These are phyloP conservation scores for Sporothrix brunneoviolacea DNA, from an alignment of 2,329 filamentous ascomycete species.

Conservation along the genomic window DNA sequence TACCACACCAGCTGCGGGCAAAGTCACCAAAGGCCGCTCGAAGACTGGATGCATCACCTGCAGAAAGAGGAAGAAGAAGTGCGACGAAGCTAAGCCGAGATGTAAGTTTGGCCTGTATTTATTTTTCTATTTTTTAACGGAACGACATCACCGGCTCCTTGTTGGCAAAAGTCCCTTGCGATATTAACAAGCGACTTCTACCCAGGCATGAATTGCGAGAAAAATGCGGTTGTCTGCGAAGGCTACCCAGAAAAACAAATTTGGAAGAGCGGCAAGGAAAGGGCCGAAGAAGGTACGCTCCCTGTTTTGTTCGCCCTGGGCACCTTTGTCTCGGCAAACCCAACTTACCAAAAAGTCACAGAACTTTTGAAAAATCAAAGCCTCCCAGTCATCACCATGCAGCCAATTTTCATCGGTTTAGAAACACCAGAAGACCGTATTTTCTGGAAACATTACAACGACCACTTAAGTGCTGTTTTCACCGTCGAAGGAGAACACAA, in stretches of 20 bases:
- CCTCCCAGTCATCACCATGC: slow-evolving; percentile 49
- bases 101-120: slow-evolving; percentile 40
- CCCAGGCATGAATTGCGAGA: slow-evolving; percentile 80
- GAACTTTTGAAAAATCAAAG: slow-evolving; percentile 44
- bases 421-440: slow-evolving; percentile 73
- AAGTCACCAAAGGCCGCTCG: slow-evolving; percentile 69
- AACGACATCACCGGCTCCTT: too few relatives aligned
- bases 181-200: background rate
- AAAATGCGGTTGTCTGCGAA: slow-evolving; percentile 87
- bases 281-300: slow-evolving; percentile 56
- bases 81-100: slow-evolving; percentile 60
- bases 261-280: slow-evolving; percentile 81
- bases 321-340: too few relatives aligned
- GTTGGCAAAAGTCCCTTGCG: too few relatives aligned
- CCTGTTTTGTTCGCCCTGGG: background rate
- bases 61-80: slow-evolving; percentile 65
- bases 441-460: slow-evolving; percentile 78
- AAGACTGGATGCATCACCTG: slow-evolving; percentile 65
- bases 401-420: slow-evolving; percentile 69
- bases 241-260: slow-evolving; percentile 81
- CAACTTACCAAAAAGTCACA: too few relatives aligned
- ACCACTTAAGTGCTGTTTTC: slow-evolving; percentile 69
- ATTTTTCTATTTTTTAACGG: background rate
- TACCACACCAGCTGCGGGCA: slow-evolving; percentile 47
- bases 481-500: slow-evolving; percentile 74